Base-by-base conservation (phyloP, 257 asterid genomes). In the Orobanche coerulescens region DNA sequence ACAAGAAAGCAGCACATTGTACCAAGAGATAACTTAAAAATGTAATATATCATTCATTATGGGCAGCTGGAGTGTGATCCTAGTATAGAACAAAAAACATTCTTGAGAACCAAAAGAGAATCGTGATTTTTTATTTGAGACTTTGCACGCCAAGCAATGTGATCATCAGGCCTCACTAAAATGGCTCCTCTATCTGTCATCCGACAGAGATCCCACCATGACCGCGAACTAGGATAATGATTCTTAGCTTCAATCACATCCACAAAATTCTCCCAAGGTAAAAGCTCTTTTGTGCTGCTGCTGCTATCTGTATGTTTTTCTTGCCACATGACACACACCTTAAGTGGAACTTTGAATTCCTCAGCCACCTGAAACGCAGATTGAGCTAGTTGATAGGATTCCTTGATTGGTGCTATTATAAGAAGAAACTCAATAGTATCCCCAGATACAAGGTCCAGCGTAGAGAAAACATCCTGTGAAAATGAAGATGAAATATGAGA, bases 101-200 rank as follows among this genome's bases (percentile, higher is more conserved):
- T 78, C 67, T 71, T 82, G 76, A 93, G 74, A 72, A 65, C 88
- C 70, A 28, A 15, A 61, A 18, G 47, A 16, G 73, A 79, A 63
- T 82, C 73, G 60, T 81, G 71, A 6, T 46, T 65, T 30, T 68
- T 50, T 39, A 71, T 70, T 74, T 58, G 71, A 0, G 79, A 70
- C 65, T 75, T 75, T 5, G 79, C 10, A 24, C 86, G 78, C 98
- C 98, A 92, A 6, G 92, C 95, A 47, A 88, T 60, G 67, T 92
- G 97, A 58, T 92, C 98, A 14, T 92, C 98, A 0, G 98, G 98
- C 74, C 98, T 84, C 73, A 82, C 95, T 68, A 92, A 74, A 60
- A 92, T 79, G 71, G 97, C 95, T 64, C 95, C 97, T 68, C 49
- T 56, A 46, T 84, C 71, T 6, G 86, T 72, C 80, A 88, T 81